Evolutionary conservation across 2,329 filamentous ascomycete genomes (phyloP).

Genomic region (Pyricularia grisea): DNA sequence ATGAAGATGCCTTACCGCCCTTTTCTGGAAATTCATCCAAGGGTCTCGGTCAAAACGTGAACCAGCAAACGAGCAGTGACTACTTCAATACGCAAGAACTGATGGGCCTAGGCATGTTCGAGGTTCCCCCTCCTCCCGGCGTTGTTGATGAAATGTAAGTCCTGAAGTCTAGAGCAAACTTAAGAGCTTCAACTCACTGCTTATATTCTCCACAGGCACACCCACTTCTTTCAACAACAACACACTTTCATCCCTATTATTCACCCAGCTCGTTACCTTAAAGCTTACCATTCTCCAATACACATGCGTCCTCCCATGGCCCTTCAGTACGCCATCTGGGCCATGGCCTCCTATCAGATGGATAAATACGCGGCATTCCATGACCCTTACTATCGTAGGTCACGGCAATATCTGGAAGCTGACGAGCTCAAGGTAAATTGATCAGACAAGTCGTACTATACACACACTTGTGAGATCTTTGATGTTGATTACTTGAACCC

Average conservation of each 20-base stretch:
- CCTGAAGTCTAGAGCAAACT: neutral
- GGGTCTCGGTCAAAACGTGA: neutral
- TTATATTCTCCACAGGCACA: slow-evolving; percentile 39
- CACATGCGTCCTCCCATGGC: slow-evolving; percentile 73
- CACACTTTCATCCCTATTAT: slow-evolving; percentile 68
- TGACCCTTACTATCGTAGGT: slow-evolving; percentile 70
- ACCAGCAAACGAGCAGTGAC: neutral
- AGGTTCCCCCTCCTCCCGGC: slow-evolving; percentile 68
- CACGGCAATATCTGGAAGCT: slow-evolving; percentile 71
- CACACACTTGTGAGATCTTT: neutral
- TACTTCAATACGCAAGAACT: slow-evolving; percentile 39
- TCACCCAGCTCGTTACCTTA: slow-evolving; percentile 65
- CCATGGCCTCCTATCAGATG: slow-evolving; percentile 61
- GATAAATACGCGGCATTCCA: slow-evolving; percentile 65
- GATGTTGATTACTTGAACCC: neutral
- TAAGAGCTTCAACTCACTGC: slow-evolving; percentile 1
- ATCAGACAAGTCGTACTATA: neutral
- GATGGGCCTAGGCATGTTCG: slow-evolving; percentile 71
- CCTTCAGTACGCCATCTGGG: slow-evolving; percentile 82
- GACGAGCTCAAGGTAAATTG: slow-evolving; percentile 67
- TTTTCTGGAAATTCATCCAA: too few species aligned
- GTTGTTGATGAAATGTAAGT: slow-evolving; percentile 74
- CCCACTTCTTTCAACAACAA: slow-evolving; percentile 66
- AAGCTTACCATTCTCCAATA: slow-evolving; percentile 61
- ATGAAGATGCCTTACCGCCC: neutral